These are phyloP conservation scores for Sphaerobolus stellatus DNA, from an alignment of 1,284 basidiomycete species.

Conservation along the genomic window DNA sequence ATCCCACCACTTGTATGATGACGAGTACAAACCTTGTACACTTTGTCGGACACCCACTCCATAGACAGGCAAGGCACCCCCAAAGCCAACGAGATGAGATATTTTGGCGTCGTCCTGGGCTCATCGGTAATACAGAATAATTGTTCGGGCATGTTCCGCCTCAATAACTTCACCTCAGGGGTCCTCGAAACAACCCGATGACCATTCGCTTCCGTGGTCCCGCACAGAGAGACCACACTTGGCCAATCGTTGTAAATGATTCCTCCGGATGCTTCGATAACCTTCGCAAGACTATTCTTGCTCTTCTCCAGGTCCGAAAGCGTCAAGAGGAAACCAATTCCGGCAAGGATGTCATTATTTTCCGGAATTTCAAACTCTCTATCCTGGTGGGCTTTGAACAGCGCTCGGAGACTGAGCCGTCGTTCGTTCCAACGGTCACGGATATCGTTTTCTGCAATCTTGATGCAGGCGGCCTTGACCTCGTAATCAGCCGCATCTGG, in stretches of 20 bases:
- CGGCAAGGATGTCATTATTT: constrained; percentile 40
- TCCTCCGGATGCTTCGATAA: constrained; percentile 59
- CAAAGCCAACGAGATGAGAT: constrained; percentile 75
- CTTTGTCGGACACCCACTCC: constrained; percentile 54
- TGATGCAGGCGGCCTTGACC: constrained; percentile 37
- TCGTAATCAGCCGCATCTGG: constrained; percentile 30
- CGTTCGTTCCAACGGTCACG: constrained; percentile 54
- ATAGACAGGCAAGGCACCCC: constrained; percentile 81
- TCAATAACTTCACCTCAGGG: constrained; percentile 47
- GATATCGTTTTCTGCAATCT: constrained; percentile 50
- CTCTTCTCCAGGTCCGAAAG: constrained; percentile 35
- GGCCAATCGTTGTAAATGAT: constrained; percentile 63
- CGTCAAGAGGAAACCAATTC: constrained; percentile 51
- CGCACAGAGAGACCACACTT: constrained; percentile 61
- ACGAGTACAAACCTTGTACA: constrained; percentile 39
- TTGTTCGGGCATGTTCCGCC: constrained; percentile 42
- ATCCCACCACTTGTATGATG: not conserved
- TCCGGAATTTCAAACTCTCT: constrained; percentile 30
- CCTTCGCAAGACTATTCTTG: constrained; percentile 41
- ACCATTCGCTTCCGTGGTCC: constrained; percentile 37
- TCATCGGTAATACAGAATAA: constrained; percentile 71
- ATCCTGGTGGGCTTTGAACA: constrained; percentile 29
- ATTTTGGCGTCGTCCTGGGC: constrained; percentile 70
- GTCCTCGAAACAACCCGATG: constrained; percentile 54
- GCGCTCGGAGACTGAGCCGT: constrained; percentile 49